Evolutionary conservation across 2,329 filamentous ascomycete species (phyloP).

Genomic region (Aureobasidium sp.): DNA sequence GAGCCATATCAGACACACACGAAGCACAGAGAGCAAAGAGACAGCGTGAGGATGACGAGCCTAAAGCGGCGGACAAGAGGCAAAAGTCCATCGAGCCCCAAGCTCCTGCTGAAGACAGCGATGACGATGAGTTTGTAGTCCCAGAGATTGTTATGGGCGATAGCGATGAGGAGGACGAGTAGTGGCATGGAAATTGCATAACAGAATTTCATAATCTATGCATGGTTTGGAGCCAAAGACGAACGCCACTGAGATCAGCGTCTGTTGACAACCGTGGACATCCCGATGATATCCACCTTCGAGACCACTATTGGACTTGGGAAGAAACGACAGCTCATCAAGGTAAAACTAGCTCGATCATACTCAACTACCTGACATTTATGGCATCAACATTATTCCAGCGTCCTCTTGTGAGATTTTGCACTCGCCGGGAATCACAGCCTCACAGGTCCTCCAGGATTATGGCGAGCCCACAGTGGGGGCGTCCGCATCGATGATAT

Average conservation of each 20-base stretch:
- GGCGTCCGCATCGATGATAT: background rate
- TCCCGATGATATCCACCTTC: too few relatives aligned
- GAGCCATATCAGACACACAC: background rate
- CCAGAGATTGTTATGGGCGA: constrained; percentile 29
- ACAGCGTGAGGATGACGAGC: background rate
- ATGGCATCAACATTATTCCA: background rate
- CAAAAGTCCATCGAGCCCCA: constrained; percentile 1
- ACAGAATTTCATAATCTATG: background rate
- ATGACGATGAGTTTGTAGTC: constrained; percentile 32
- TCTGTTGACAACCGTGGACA: too few relatives aligned
- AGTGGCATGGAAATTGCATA: background rate
- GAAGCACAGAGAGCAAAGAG: background rate
- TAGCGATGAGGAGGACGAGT: constrained; percentile 25
- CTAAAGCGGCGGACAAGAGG: background rate
- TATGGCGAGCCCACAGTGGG: background rate
- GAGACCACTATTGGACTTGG: background rate
- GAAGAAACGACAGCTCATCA: background rate
- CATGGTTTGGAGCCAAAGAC: background rate
- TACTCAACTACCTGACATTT: background rate
- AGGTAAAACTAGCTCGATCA: background rate
- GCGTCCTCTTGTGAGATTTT: background rate
- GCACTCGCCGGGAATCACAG: background rate
- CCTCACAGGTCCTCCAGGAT: background rate
- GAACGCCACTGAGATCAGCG: too few relatives aligned
- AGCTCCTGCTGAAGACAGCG: constrained; percentile 19